Evolutionary conservation across 176 grass and related monocot genomes (phyloP), one percentile per base, ranked within the genome.

Genomic region (Carex cristatella): DNA sequence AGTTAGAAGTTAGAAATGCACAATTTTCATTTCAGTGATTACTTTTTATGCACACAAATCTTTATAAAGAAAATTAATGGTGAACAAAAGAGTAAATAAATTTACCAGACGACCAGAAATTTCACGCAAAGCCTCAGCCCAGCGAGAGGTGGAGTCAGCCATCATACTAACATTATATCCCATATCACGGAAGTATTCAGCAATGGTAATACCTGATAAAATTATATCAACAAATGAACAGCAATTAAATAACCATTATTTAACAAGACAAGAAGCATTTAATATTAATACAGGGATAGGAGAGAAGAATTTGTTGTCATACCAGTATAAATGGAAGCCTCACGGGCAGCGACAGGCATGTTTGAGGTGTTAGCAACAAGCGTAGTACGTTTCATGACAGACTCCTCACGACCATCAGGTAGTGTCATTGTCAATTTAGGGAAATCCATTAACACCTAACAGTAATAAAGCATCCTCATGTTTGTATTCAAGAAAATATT

Each of bases 91-190:
- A 51, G 1, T 14, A 55, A 19, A 55, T 58, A 16, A 60, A 55
- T 30, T 19, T 87, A 90, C 89, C 81, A 90, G 55, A 84, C 89
- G 81, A 54, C 89, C 89, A 4, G 89, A 90, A 74, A 90, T 90
- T 81, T 90, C 56, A 86, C 60, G 10, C 35, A 89, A 76, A 28
- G 92, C 94, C 77, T 97, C 94, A 65, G 90, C 90, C 90, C 92
- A 97, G 27, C 92, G 89, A 7, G 94, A 97, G 53, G 94, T 97
- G 59, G 92, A 97, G 48, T 97, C 92, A 92, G 94, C 94, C 94
- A 97, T 97, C 94, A 97, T 97, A 87, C 94, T 97, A 81, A 97
- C 94, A 60, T 97, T 94, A 72, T 92, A 92, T 38, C 94, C 94
- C 94, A 97, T 97, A 79, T 94, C 94, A 85, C 94, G 88, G 78